phyloP scores from a whole-genome alignment of 345 rosid genomes.

The Cochlearia excelsa region DNA sequence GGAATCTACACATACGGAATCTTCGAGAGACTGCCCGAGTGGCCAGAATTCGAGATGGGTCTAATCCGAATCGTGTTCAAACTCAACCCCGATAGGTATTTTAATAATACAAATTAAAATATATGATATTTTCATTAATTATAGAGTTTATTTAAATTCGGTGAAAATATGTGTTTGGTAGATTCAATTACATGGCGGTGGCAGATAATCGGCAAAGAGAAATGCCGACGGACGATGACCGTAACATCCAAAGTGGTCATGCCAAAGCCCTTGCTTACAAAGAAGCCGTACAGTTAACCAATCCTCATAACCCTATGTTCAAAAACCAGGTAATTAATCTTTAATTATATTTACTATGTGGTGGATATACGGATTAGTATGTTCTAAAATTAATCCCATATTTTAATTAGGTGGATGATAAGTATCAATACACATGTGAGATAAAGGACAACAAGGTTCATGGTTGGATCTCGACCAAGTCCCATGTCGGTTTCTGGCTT shows the following conservation, averaged over 20 bases:
- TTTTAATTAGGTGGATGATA: conserved; percentile 79
- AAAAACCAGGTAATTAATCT: conserved; percentile 55
- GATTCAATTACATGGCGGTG: conserved; percentile 74
- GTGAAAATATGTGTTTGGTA: conserved; percentile 12
- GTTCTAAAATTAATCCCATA: too few relatives aligned
- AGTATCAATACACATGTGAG: conserved; percentile 70
- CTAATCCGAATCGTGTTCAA: conserved; percentile 67
- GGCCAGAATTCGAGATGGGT: conserved; percentile 74
- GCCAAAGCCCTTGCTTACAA: conserved; percentile 47
- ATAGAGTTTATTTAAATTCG: too few relatives aligned
- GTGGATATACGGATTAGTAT: too few relatives aligned
- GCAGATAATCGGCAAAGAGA: conserved; percentile 63
- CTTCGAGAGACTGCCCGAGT: conserved; percentile 60
- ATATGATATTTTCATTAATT: too few relatives aligned
- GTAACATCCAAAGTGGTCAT: conserved; percentile 47
- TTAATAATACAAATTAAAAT: neutral
- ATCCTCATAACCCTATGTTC: conserved; percentile 62
- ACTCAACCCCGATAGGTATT: conserved; percentile 70
- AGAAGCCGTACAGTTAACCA: conserved; percentile 68
- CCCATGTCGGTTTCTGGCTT: conserved; percentile 76
- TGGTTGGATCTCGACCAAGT: conserved; percentile 73
- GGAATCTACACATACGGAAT: conserved; percentile 87
- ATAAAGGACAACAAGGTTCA: conserved; percentile 60
- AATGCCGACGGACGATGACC: conserved; percentile 86
- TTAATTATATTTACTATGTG: neutral